Conservation (phyloP, 2,329 filamentous ascomycete genomes). For the Aureobasidium melanogenum region DNA sequence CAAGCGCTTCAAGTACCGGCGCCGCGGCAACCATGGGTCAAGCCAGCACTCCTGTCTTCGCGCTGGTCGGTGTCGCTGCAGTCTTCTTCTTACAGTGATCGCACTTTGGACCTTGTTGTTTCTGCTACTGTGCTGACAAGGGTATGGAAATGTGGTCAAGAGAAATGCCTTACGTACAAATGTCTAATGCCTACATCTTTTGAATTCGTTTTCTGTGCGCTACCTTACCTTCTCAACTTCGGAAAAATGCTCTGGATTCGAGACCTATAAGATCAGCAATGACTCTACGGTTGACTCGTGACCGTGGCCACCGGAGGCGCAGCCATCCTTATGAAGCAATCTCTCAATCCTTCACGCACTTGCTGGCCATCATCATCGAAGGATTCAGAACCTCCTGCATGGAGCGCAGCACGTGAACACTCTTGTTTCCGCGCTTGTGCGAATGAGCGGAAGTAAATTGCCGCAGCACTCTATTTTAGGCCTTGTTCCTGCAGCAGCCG, state of each 20-base stretch:
- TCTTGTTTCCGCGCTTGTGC: not conserved
- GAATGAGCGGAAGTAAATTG: not conserved
- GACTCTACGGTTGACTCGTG: not conserved
- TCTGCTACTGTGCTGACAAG: not conserved
- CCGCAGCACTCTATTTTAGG: not conserved
- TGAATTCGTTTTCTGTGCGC: not conserved
- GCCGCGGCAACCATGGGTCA: slow-evolving; percentile 16
- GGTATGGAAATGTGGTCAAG: not conserved
- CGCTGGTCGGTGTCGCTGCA: slow-evolving; percentile 33
- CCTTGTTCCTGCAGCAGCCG: slow-evolving; percentile 9
- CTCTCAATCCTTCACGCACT: not conserved
- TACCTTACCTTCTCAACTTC: not conserved
- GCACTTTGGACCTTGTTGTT: not conserved
- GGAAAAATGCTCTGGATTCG: not conserved
- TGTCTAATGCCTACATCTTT: slow-evolving; percentile 2
- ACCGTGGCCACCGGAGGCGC: not conserved
- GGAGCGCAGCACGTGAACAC: not conserved
- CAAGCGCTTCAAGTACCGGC: not conserved
- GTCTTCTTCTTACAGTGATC: slow-evolving; percentile 26
- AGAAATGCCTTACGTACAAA: not conserved
- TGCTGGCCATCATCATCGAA: not conserved
- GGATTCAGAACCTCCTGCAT: not conserved
- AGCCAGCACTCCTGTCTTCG: slow-evolving; percentile 30
- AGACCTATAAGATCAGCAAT: not conserved
- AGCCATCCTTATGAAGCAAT: not conserved